Evolutionary conservation across 352 stramenopile species (phyloP).

Genomic region (Phytophthora sojae): DNA sequence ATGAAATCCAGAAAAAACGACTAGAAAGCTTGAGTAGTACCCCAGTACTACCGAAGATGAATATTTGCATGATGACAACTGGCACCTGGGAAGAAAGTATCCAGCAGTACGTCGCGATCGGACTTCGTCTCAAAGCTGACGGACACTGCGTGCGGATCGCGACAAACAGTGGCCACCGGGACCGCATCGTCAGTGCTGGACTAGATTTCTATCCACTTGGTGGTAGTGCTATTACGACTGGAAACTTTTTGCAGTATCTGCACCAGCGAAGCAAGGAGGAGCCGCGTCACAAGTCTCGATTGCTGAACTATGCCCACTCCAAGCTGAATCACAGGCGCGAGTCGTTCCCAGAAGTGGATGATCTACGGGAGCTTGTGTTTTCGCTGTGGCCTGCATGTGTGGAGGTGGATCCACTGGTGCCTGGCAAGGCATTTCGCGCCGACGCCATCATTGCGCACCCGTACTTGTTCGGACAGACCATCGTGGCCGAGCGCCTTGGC

Average conservation of each 20-base stretch:
- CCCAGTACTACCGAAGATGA: slow-evolving; percentile 59
- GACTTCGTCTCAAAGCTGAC: slow-evolving; percentile 68
- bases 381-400: slow-evolving; percentile 70
- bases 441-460: slow-evolving; percentile 79
- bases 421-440: slow-evolving; percentile 61
- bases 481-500: slow-evolving; percentile 74
- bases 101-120: slow-evolving; percentile 80
- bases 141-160: slow-evolving; percentile 93
- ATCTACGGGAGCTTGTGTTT: slow-evolving; percentile 63
- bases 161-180: slow-evolving; percentile 79
- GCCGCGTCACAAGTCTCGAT: slow-evolving; percentile 44
- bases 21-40: slow-evolving; percentile 30
- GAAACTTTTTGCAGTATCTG: slow-evolving; percentile 57
- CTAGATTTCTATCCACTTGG: slow-evolving; percentile 80
- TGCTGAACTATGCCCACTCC: slow-evolving; percentile 41
- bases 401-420: slow-evolving; percentile 48
- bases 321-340: slow-evolving; percentile 43
- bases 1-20: slow-evolving; percentile 34
- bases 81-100: slow-evolving; percentile 78
- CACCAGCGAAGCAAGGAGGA: slow-evolving; percentile 46
- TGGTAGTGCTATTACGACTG: slow-evolving; percentile 53
- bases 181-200: slow-evolving; percentile 63
- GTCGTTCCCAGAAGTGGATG: slow-evolving; percentile 51
- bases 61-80: slow-evolving; percentile 74
- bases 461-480: slow-evolving; percentile 64